Evolutionary conservation across 2,329 filamentous ascomycete genomes (phyloP).

Genomic region (Triangularia setosa): DNA sequence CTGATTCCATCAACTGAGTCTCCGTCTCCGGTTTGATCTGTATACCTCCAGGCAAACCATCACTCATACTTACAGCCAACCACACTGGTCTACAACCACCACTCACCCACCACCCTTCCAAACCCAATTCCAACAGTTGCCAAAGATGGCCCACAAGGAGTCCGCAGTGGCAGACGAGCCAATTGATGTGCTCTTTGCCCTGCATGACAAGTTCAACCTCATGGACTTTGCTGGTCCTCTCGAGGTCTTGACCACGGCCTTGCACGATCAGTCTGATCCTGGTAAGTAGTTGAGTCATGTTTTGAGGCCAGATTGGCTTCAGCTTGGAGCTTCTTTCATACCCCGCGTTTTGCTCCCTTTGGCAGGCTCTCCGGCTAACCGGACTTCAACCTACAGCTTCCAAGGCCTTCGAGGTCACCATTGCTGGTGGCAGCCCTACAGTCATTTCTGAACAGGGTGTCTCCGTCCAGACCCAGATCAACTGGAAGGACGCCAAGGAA

Average conservation of each 20-base stretch:
- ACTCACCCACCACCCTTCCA: background rate
- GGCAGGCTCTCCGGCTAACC: background rate
- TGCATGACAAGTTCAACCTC: constrained; percentile 58
- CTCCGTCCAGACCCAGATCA: constrained; percentile 68
- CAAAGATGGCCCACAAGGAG: constrained; percentile 55
- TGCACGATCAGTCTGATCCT: constrained; percentile 50
- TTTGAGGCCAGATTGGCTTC: background rate
- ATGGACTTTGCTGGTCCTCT: constrained; percentile 55
- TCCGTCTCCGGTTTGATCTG: background rate
- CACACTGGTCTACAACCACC: background rate
- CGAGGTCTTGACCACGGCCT: constrained; percentile 48
- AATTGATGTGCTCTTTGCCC: constrained; percentile 57
- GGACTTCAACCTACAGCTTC: constrained; percentile 36
- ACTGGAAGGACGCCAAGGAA: constrained; percentile 74
- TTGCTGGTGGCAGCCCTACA: constrained; percentile 51
- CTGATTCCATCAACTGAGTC: background rate
- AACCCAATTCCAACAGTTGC: constrained; percentile 12
- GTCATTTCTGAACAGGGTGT: constrained; percentile 60
- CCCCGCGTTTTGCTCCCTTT: background rate
- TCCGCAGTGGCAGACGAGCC: constrained; percentile 58
- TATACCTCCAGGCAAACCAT: background rate
- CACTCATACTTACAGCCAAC: background rate
- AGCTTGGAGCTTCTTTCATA: background rate
- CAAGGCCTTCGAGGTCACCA: constrained; percentile 57
- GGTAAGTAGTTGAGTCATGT: constrained; percentile 37